phyloP scores from a whole-genome alignment of 2,329 filamentous ascomycete genomes.

The Exserohilum rostratum region DNA sequence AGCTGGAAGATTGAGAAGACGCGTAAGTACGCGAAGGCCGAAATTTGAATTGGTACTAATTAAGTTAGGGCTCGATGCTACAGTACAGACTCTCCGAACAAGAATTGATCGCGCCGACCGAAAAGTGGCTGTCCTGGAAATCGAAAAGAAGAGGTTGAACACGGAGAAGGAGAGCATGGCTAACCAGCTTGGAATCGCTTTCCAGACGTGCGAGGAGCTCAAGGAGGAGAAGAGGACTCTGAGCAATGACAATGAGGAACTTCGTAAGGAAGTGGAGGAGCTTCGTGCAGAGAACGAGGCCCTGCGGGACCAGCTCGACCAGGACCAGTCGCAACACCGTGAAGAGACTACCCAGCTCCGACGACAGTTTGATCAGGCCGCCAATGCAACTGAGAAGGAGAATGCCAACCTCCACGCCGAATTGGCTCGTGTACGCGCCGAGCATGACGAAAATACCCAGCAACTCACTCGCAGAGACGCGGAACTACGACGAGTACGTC shows the following conservation, averaged over 20 bases:
- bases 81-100: slow-evolving; percentile 65
- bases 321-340: slow-evolving; percentile 41
- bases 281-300: slow-evolving; percentile 44
- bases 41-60: slow-evolving; percentile 15
- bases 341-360: slow-evolving; percentile 45
- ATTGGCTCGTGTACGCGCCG: slow-evolving; percentile 38
- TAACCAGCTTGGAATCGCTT: slow-evolving; percentile 66
- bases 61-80: slow-evolving; percentile 61
- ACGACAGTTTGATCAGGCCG: slow-evolving; percentile 41
- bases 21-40: slow-evolving; percentile 52
- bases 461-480: slow-evolving; percentile 40
- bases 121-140: slow-evolving; percentile 67
- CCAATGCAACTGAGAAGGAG: slow-evolving; percentile 42
- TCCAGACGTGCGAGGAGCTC: slow-evolving; percentile 61
- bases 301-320: slow-evolving; percentile 41
- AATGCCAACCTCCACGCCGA: slow-evolving; percentile 44
- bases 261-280: slow-evolving; percentile 46
- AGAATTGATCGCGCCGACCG: slow-evolving; percentile 68
- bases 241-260: slow-evolving; percentile 42
- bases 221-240: slow-evolving; percentile 53
- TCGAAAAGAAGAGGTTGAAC: slow-evolving; percentile 66
- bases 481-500: slow-evolving; percentile 44
- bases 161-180: slow-evolving; percentile 71
- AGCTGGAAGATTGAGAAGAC: slow-evolving; percentile 59
- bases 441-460: slow-evolving; percentile 47